phyloP scores from a whole-genome alignment of 139 green algal species.

The Chlorella ohadii region DNA sequence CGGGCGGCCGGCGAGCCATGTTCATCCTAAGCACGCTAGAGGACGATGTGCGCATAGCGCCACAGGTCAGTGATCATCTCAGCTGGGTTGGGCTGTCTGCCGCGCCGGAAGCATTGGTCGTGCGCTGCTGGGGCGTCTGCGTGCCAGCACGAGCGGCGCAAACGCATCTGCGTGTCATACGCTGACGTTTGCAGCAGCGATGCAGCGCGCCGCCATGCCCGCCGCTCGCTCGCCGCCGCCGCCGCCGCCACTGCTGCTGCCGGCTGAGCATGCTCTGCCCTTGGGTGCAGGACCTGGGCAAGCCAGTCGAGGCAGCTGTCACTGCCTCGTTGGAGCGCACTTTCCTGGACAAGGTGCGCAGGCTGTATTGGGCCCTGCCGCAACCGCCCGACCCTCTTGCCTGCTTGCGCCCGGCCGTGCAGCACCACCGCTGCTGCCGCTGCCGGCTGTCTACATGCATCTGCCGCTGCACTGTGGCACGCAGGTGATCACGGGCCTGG shows the following conservation, averaged over 20 bases:
- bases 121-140: no score
- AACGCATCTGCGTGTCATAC: neutral
- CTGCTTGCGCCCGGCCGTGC: no score
- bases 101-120: no score
- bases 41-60: conserved; percentile 78
- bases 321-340: conserved; percentile 70
- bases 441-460: neutral
- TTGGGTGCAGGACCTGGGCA: conserved; percentile 64
- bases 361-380: no score
- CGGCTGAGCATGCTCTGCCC: no score
- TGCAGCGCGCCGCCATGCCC: neutral
- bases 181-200: neutral
- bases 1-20: conserved; percentile 51
- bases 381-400: neutral
- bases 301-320: conserved; percentile 70
- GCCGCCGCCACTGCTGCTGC: neutral
- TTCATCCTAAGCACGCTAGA: conserved; percentile 76
- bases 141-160: no score
- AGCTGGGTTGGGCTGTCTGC: no score
- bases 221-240: neutral
- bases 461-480: no score
- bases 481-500: conserved; percentile 73
- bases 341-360: conserved; percentile 65
- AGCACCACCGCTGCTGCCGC: no score
- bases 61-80: conserved; percentile 35